A percentile compares a stretch with the other conserved stretches of the same genome.
These are phyloP conservation scores for Kodamaea laetipori DNA, from an alignment of 805 yeast species.

Conservation along the genomic window DNA sequence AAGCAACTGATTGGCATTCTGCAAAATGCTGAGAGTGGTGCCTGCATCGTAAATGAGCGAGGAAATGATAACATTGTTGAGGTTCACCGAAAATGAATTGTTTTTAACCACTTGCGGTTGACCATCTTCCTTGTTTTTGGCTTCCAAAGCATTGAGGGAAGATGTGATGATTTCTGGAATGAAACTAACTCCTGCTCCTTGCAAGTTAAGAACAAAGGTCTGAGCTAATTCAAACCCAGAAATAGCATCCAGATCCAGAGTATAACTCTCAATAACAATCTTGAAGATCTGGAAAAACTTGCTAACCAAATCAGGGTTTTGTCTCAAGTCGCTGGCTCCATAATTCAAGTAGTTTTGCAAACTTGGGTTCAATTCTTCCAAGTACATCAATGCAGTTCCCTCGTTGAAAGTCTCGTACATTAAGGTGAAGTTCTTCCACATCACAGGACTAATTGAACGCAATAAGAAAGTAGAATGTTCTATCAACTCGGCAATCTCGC, in stretches of 20 bases:
- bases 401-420: slow-evolving; percentile 35
- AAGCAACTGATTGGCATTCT: slow-evolving; percentile 41
- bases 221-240: slow-evolving; percentile 66
- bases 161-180: slow-evolving; percentile 49
- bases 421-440: slow-evolving; percentile 72
- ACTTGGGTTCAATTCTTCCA: slow-evolving; percentile 76
- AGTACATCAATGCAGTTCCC: slow-evolving; percentile 60
- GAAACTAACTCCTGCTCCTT: slow-evolving; percentile 46
- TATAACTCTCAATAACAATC: slow-evolving; percentile 48
- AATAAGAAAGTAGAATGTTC: slow-evolving; percentile 49
- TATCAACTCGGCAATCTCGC: slow-evolving; percentile 72
- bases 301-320: slow-evolving; percentile 48
- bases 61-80: slow-evolving; percentile 65
- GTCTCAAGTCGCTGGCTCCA: slow-evolving; percentile 41
- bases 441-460: slow-evolving; percentile 52
- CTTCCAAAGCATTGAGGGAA: slow-evolving; percentile 42
- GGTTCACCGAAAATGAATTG: slow-evolving; percentile 46
- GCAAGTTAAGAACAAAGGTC: slow-evolving; percentile 60
- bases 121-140: slow-evolving; percentile 27
- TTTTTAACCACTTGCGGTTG: slow-evolving; percentile 27
- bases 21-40: slow-evolving; percentile 52
- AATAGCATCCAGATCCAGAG: slow-evolving; percentile 52
- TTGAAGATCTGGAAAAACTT: slow-evolving; percentile 54
- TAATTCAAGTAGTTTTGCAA: slow-evolving; percentile 71
- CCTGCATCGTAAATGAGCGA: slow-evolving; percentile 63